Evolutionary conservation across 225 moss, liverwort and hornwort species (phyloP), one percentile per base, ranked within the genome.

Genomic region (Sphagnum tenellum): DNA sequence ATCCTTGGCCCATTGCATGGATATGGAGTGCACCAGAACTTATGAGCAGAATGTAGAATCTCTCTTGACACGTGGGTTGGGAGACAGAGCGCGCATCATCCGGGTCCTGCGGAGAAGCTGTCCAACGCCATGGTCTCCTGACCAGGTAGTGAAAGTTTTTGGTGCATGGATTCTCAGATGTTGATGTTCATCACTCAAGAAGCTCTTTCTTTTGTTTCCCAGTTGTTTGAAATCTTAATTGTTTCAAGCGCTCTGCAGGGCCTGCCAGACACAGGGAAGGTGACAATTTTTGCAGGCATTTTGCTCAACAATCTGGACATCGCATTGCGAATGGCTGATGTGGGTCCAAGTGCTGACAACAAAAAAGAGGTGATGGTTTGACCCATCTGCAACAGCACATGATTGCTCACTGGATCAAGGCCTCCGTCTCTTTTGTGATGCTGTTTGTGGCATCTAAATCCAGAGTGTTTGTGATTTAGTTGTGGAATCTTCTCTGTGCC

Each of bases 301-400:
- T 62, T 77, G 45, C 63, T 98, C 50, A 85, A 70, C 54, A 82
- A 82, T 69, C 59, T 74, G 49, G 88, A 90, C 62, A 69, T 82
- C 63, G 89, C 98, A 14, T 74, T 98, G 44, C 82, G 92, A 69
- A 88, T 92, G 89, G 92, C 96, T 61, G 92, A 92, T 66, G 68
- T 90, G 61, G 98, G 98, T 53, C 98, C 98, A 29, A 82, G 82
- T 73, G 98, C 98, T 57, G 92, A 90, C 67, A 85, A 88, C 67
- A 89, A 81, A 65, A 89, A 83, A 68, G 93, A 98, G 87, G 94
- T 94, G 53, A 13, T 52, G 11, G 48, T 52, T 29, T 29, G 29
- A 29, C 29, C 29, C 29, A 29, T 29, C 29, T 0, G 29, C 29
- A 29, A 29, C 29, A 29, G 29, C 29, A 29, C 29, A 29, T 29